These are phyloP conservation scores for Pyrenophora seminiperda DNA, from an alignment of 2,329 filamentous ascomycete genomes.

Conservation along the genomic window DNA sequence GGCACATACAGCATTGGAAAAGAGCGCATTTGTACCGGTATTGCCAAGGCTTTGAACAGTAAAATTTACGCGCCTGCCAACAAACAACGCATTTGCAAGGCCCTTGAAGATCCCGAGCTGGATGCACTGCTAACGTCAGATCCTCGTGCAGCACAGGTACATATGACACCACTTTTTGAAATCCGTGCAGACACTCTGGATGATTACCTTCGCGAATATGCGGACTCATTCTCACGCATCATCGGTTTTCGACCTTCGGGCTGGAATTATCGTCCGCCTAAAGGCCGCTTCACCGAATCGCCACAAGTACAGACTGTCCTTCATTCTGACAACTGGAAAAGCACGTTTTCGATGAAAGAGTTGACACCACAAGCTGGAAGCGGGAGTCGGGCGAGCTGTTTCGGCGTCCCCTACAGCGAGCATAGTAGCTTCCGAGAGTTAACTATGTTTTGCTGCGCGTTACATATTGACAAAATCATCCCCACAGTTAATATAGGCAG, in stretches of 20 bases:
- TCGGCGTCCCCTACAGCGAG: constrained; percentile 93
- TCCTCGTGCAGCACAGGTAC: constrained; percentile 85
- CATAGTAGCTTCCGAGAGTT: constrained; percentile 94
- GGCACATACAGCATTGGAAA: constrained; percentile 99
- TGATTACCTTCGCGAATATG: constrained; percentile 82
- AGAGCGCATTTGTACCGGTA: constrained; percentile 91
- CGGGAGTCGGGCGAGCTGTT: constrained; percentile 81
- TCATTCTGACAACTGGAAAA: constrained; percentile 74
- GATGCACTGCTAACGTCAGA: constrained; percentile 76
- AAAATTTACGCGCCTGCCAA: constrained; percentile 86
- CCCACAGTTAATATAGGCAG: constrained; percentile 89
- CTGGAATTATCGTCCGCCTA: constrained; percentile 85
- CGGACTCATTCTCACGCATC: constrained; percentile 80
- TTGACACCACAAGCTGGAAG: constrained; percentile 83
- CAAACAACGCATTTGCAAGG: constrained; percentile 83
- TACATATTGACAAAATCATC: constrained; percentile 86
- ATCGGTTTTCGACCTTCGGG: constrained; percentile 92
- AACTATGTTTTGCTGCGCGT: constrained; percentile 86
- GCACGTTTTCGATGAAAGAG: constrained; percentile 71
- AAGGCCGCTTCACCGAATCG: constrained; percentile 64
- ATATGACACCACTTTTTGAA: constrained; percentile 97
- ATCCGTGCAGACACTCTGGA: constrained; percentile 88
- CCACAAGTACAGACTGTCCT: constrained; percentile 69
- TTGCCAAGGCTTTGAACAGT: constrained; percentile 80
- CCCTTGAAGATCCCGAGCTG: constrained; percentile 85